Base-by-base conservation (phyloP, 352 stramenopile species). In the Phytophthora sp. region DNA sequence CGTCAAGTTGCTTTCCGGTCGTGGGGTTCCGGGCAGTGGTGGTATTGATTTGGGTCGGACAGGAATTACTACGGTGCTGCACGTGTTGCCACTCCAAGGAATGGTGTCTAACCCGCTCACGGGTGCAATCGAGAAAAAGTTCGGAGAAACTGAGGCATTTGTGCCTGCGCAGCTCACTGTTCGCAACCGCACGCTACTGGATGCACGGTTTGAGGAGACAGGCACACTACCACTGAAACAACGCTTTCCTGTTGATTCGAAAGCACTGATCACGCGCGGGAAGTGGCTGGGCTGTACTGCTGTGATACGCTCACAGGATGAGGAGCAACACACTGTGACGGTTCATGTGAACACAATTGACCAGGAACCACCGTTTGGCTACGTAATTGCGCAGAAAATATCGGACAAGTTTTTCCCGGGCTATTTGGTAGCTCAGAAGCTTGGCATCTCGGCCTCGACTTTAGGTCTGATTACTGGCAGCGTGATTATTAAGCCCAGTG, bases 81-180 rank as follows among this genome's bases (percentile, higher is more conserved):
- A 94, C 60, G 88, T 99, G 5, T 63, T 96, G n/a, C 88, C 88
- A 15, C 72, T 97, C 10, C 76, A 96, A 66, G 87, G 88, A 51
- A 98, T 99, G 94, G 87, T 97, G 39, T 94, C 91, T n/a, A 98
- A 99, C 63, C 76, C 89, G 0, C 60, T 76, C 3, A 99, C 97
- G 44, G 97, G 97, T 23, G 95, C 91, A 2, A 89, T 95, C 24
- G 92, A 94, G 48, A 99, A 99, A 74, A 81, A 98, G 23, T 99
- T 99, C 77, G 96, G 95, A 38, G 84, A 89, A 20, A 82, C 96
- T 12, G 95, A 99, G 71, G 92, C 97, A 17, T 85, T 99, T 27
- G 84, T 99, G 46, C 97, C 98, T 5, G 81, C 97, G n/a, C 97
- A 99, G 64, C 78, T 99, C 42, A 92, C 93, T 11, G 82, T 99